Base-by-base conservation (phyloP, 2,329 filamentous ascomycete species). In the Rhynchosporium secalis region DNA sequence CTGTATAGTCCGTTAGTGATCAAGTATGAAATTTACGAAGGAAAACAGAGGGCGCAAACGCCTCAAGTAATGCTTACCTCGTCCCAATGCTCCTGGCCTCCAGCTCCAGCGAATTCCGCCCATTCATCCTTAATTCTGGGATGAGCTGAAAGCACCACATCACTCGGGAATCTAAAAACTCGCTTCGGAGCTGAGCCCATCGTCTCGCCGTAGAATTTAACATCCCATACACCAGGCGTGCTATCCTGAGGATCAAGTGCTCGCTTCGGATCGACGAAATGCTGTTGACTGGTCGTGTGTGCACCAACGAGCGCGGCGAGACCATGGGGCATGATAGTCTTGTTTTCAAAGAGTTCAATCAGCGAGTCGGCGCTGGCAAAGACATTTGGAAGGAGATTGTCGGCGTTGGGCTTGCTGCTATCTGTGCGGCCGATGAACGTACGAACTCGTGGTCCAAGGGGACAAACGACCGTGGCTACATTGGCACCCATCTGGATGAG, bases 261-360 rank as follows among this genome's bases (percentile, higher is more conserved):
- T 67, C 84, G 81, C 62, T 81, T 77, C 0, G 73, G 62, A 65
- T 82, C 76, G 58, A 79, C 76, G 63, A 78, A 78, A 59, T 75
- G 76, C 66, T 85, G 81, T 65, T 75, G 77, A 7, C 79, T 77
- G 7, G 78, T 75, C 3, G 78, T 78, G 70, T 86, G 83, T 0
- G 83, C 82, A 58, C 83, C 83, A 2, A 85, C 68, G 1, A 86
- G 78, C 1, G 83, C 82, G 2, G 81, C 78, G 3, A 85, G 76
- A 58, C 83, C 82, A 77, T 77, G 0, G 78, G 76, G 20, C 29
- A 72, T 75, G 66, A 86, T 83, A 2, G 81, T 83, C 73, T 86
- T 85, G 63, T 79, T 77, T 28, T 74, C 28, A 83, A 33, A 73
- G 72, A 1, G 80, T 72, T 8, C 72, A 73, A 64, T 60, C 13